Conservation (phyloP, 306 rosid species). For the Gastrolobium bilobum region DNA sequence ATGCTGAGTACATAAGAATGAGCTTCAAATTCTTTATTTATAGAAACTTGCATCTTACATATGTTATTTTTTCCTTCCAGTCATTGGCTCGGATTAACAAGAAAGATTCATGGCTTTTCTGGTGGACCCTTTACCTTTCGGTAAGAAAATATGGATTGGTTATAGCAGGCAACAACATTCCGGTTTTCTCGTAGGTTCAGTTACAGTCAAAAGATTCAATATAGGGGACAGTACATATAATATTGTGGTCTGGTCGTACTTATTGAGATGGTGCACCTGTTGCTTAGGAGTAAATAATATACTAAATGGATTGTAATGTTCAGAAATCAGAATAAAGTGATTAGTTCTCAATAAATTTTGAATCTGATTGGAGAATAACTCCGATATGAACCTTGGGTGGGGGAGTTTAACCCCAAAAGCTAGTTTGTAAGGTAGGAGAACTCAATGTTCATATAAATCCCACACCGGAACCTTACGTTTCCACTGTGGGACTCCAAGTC, state of each 20-base stretch:
- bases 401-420: no score
- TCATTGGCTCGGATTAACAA: slow-evolving; percentile 96
- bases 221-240: not conserved
- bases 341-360: not conserved
- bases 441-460: no score
- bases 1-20: slow-evolving; percentile 20
- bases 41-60: slow-evolving; percentile 32
- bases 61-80: slow-evolving; percentile 52
- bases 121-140: slow-evolving; percentile 95
- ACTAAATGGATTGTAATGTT: not conserved
- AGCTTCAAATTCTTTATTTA: slow-evolving; percentile 27
- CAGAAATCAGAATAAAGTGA: not conserved
- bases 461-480: no score
- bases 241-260: slow-evolving; percentile 4
- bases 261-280: slow-evolving; percentile 28
- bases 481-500: not conserved
- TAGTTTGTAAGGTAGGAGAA: no score
- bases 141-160: slow-evolving; percentile 60
- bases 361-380: slow-evolving; percentile 17
- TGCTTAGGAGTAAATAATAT: slow-evolving; percentile 1
- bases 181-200: not conserved
- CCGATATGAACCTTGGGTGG: no score
- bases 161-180: slow-evolving; percentile 2
- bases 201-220: not conserved
- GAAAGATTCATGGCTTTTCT: slow-evolving; percentile 97